Evolutionary conservation across 2,329 filamentous ascomycete species (phyloP), one percentile per base, ranked within the genome.

Genomic region (Pyricularia pennisetigena): DNA sequence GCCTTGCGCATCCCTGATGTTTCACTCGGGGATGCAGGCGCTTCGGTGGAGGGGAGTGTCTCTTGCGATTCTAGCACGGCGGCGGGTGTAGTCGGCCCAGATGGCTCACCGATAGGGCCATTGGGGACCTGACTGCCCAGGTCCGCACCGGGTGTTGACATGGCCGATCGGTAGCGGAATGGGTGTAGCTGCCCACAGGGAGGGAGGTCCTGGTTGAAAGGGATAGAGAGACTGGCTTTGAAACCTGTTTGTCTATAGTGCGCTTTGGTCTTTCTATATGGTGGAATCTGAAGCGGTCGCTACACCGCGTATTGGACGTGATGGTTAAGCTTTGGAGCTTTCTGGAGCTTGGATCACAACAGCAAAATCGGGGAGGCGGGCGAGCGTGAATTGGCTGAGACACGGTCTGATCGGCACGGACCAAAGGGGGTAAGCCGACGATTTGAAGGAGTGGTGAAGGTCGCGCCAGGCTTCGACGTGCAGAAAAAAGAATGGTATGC

Each of bases 11-110:
- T 84, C 64, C 78, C 74, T 64, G 76, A 75, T 6, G 80, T 78
- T 65, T 85, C 83, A 70, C 82, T 77, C 30, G 85, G 85, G 14
- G 85, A 87, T 24, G 78, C 79, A 2, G 85, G 82, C 7, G 78
- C 79, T 73, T 86, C 84, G n/a, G 85, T 88, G 1, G 84, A 85
- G 12, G 83, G 82, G n/a, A 88, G 78, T 24, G 84, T 85, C 49
- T 81, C 78, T 70, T 87, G 85, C 20, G 85, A 86, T 9, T 79
- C 78, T 29, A 75, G 72, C 20, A 73, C 69, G 26, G 74, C 66
- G 7, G 72, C 28, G 54, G 66, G 66, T 24, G 66, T 67, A 14
- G 61, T 57, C n/a, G 66, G 66, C 10, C 66, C 14, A 16, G 54
- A 57, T n/a, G 66, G 57, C 26, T 41, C 57, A 54, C 23, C 65